A percentile compares a stretch with the other conserved stretches of the same genome.
These are phyloP conservation scores for Poa pratensis DNA, from an alignment of 176 grass and related monocot species.

Conservation along the genomic window DNA sequence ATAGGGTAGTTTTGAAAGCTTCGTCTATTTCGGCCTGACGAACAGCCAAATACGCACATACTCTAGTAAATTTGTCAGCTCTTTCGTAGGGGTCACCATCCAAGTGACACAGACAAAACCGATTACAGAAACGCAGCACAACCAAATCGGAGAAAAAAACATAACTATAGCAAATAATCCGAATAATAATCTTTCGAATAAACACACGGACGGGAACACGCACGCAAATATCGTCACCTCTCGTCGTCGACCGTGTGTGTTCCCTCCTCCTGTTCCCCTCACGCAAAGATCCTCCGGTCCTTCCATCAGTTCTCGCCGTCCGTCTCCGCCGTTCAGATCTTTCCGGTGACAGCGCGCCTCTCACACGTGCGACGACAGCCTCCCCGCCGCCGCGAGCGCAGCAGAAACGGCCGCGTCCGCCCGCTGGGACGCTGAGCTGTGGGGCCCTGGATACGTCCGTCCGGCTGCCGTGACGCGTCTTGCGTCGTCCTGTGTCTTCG, in stretches of 20 bases:
- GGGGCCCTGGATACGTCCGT: not conserved
- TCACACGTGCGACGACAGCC: not conserved
- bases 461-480: not conserved
- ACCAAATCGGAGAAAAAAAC: too few relatives aligned
- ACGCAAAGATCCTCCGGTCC: constrained; percentile 3
- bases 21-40: too few relatives aligned
- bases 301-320: not conserved
- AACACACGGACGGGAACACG: not conserved
- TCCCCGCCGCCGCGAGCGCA: constrained; percentile 36
- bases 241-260: too few relatives aligned
- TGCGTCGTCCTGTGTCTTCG: not conserved
- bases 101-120: not conserved
- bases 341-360: constrained; percentile 30
- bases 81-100: constrained; percentile 18
- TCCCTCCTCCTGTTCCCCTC: not conserved
- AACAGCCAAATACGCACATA: too few relatives aligned
- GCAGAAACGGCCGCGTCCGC: not conserved
- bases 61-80: not conserved
- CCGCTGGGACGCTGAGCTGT: not conserved
- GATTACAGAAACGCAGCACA: not conserved
- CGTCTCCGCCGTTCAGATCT: constrained; percentile 42
- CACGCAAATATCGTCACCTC: constrained; percentile 31
- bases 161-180: too few relatives aligned
- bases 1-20: too few relatives aligned
- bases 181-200: not conserved